A percentile compares a stretch with the other conserved stretches of the same genome.
Conservation (phyloP, 495 filamentous ascomycete genomes). For the Aspergillus funiculosus region DNA sequence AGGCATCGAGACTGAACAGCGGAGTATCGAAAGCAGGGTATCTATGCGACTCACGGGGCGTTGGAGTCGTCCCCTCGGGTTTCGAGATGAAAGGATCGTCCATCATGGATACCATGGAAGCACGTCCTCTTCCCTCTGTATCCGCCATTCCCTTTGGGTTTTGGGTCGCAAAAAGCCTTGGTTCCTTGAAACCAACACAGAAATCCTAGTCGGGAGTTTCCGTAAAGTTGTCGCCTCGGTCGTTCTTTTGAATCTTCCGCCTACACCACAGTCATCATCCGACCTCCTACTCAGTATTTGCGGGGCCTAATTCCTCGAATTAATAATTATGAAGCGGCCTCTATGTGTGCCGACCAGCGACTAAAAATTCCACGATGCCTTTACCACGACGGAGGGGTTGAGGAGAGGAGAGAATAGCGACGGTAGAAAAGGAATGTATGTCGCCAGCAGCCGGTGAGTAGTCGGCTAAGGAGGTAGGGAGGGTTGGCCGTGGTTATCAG, state of each 20-base stretch:
- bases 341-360: constrained; percentile 36
- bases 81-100: constrained; percentile 54
- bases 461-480: constrained; percentile 1
- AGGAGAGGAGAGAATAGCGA: constrained; percentile 9
- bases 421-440: constrained; percentile 1
- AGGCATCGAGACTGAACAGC: constrained; percentile 67
- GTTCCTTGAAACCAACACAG: constrained; percentile 22
- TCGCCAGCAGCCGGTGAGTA: constrained; percentile 9
- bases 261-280: constrained; percentile 35
- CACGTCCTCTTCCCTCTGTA: constrained; percentile 16
- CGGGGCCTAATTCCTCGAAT: not conserved
- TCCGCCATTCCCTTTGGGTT: constrained; percentile 4
- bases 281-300: constrained; percentile 11
- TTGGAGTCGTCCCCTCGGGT: constrained; percentile 27
- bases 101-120: constrained; percentile 29
- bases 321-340: constrained; percentile 4
- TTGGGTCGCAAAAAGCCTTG: constrained; percentile 15
- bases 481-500: constrained; percentile 10
- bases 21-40: constrained; percentile 75
- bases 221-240: constrained; percentile 26
- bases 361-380: constrained; percentile 15
- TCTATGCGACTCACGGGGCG: constrained; percentile 54
- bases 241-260: constrained; percentile 12
- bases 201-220: constrained; percentile 26
- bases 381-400: too few species aligned